Conservation (phyloP, 768 basidiomycete genomes). For the Trichaptum fuscoviolaceum region DNA sequence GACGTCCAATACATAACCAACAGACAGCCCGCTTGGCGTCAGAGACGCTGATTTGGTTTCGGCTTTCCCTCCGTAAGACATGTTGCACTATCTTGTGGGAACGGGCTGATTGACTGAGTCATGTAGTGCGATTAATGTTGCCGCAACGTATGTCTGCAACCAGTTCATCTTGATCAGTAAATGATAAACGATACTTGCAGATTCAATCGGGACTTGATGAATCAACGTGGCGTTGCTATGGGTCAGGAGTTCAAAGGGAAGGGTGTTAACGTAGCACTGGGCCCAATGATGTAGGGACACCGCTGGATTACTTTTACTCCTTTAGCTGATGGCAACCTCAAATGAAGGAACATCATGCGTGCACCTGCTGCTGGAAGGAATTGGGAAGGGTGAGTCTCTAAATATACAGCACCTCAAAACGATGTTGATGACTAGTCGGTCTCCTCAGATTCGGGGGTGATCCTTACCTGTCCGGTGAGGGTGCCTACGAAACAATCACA, state of each 20-base stretch:
- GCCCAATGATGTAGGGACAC: conserved; percentile 41
- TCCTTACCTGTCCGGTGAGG: conserved; percentile 28
- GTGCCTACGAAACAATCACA: conserved; percentile 25
- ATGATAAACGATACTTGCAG: conserved; percentile 1
- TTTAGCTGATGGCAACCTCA: neutral
- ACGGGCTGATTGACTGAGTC: neutral
- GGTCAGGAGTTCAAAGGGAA: conserved; percentile 57
- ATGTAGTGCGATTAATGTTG: conserved; percentile 44
- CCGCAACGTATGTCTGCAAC: conserved; percentile 29
- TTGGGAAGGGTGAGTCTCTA: conserved; percentile 41
- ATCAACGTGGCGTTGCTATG: conserved; percentile 48
- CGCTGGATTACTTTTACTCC: neutral
- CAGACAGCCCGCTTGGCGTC: conserved; percentile 46
- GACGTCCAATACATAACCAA: neutral
- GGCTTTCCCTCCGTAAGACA: conserved; percentile 43
- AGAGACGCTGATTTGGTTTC: conserved; percentile 42
- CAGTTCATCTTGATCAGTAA: neutral
- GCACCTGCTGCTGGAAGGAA: conserved; percentile 44
- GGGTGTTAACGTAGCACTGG: conserved; percentile 51
- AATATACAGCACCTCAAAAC: neutral
- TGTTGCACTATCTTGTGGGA: neutral
- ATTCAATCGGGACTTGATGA: conserved; percentile 52
- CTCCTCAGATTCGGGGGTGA: conserved; percentile 15
- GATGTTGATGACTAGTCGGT: neutral
- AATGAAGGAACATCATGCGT: conserved; percentile 38